A percentile compares a stretch with the other conserved stretches of the same genome.
phyloP scores from a whole-genome alignment of 2,329 filamentous ascomycete genomes.

The Polychaeton citri region DNA sequence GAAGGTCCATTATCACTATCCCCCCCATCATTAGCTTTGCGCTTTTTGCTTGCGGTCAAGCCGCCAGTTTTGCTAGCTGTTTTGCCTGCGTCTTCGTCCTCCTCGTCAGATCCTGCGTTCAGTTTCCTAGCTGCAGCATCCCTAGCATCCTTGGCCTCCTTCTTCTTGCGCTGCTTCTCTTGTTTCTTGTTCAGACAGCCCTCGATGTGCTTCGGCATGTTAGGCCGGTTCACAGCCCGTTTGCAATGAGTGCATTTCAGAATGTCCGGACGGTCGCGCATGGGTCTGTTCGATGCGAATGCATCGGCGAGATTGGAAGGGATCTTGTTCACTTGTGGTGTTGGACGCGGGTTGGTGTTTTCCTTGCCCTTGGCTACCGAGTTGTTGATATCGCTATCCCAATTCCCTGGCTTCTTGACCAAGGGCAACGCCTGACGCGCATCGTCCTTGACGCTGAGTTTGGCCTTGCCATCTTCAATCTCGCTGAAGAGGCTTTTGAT shows the following conservation, averaged over 20 bases:
- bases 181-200: conserved; percentile 75
- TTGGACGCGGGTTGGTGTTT: conserved; percentile 3
- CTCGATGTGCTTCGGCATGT: conserved; percentile 66
- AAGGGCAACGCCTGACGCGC: conserved; percentile 16
- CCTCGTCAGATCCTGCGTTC: conserved; percentile 26
- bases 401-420: conserved; percentile 20
- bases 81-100: conserved; percentile 20
- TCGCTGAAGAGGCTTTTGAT: conserved; percentile 19
- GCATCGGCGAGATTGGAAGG: conserved; percentile 65
- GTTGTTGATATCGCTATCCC: conserved; percentile 17
- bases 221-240: conserved; percentile 65
- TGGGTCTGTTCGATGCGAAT: conserved; percentile 67
- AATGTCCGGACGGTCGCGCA: conserved; percentile 66
- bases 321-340: conserved; percentile 40
- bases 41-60: conserved; percentile 9
- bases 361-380: neutral
- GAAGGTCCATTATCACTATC: conserved; percentile 57
- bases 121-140: conserved; percentile 36
- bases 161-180: conserved; percentile 46
- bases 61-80: conserved; percentile 20
- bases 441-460: conserved; percentile 12
- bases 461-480: conserved; percentile 8
- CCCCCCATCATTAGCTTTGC: conserved; percentile 9
- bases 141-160: conserved; percentile 48
- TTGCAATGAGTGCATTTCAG: conserved; percentile 88